phyloP scores from a whole-genome alignment of 305 asterid species.

The Fraxinus xanthoxyloides region DNA sequence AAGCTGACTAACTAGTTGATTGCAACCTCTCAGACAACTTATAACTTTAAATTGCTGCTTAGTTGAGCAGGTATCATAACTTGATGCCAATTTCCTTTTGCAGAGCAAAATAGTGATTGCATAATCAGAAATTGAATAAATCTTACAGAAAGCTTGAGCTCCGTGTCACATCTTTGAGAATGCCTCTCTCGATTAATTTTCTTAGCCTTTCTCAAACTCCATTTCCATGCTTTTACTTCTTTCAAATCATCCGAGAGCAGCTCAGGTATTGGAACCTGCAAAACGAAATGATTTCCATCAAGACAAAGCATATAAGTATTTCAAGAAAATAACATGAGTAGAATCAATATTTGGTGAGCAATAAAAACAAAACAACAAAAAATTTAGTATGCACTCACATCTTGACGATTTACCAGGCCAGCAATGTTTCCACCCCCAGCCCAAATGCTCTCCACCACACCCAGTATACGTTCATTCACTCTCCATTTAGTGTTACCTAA shows the following conservation, averaged over 20 bases:
- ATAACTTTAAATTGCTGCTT: constrained; percentile 10
- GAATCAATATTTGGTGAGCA: background rate
- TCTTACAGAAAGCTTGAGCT: constrained; percentile 86
- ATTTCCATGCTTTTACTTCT: constrained; percentile 75
- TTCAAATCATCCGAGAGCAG: constrained; percentile 49
- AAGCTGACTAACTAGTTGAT: constrained; percentile 14
- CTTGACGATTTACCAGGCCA: constrained; percentile 80
- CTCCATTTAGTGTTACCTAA: constrained; percentile 92
- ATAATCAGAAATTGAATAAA: constrained; percentile 17
- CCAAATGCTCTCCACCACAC: constrained; percentile 87
- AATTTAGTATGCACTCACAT: constrained; percentile 48
- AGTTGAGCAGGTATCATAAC: background rate
- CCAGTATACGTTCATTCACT: constrained; percentile 68
- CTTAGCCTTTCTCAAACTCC: constrained; percentile 70
- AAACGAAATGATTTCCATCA: constrained; percentile 23
- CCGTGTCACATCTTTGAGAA: constrained; percentile 82
- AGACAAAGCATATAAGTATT: constrained; percentile 10
- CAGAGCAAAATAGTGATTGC: background rate
- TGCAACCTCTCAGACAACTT: constrained; percentile 8
- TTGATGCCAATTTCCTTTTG: constrained; percentile 18
- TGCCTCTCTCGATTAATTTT: constrained; percentile 88
- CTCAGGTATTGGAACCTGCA: constrained; percentile 79
- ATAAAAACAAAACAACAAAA: constrained; percentile 1
- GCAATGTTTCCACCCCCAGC: constrained; percentile 82
- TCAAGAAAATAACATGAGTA: constrained; percentile 6